Evolutionary conservation across 495 filamentous ascomycete genomes (phyloP).

Genomic region (Tuber calosporum): DNA sequence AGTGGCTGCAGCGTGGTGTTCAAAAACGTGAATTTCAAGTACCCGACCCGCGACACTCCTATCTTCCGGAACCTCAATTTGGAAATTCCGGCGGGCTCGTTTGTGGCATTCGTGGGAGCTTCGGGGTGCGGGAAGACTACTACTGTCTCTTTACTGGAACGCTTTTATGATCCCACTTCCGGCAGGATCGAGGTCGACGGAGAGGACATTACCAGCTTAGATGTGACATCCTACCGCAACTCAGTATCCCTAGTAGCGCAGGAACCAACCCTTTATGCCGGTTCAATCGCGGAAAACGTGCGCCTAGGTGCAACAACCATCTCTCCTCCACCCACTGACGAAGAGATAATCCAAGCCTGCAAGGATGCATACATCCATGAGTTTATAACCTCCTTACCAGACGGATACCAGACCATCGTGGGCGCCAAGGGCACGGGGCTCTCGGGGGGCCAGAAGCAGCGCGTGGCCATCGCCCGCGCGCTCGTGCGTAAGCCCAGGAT

Average conservation of each 20-base stretch:
- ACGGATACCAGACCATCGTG: slow-evolving; percentile 55
- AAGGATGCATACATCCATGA: slow-evolving; percentile 56
- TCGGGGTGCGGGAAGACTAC: slow-evolving; percentile 56
- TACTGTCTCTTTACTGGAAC: slow-evolving; percentile 51
- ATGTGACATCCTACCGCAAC: slow-evolving; percentile 50
- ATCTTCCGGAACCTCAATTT: slow-evolving; percentile 53
- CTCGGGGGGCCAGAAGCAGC: slow-evolving; percentile 70
- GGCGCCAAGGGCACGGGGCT: slow-evolving; percentile 59
- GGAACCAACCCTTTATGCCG: slow-evolving; percentile 53
- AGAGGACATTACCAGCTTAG: slow-evolving; percentile 45
- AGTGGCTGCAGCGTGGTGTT: slow-evolving; percentile 49
- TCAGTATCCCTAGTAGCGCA: slow-evolving; percentile 56
- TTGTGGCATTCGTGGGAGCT: slow-evolving; percentile 52
- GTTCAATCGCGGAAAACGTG: slow-evolving; percentile 57
- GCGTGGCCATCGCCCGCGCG: slow-evolving; percentile 67
- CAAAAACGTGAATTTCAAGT: slow-evolving; percentile 53
- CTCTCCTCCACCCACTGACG: slow-evolving; percentile 3
- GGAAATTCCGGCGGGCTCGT: slow-evolving; percentile 47
- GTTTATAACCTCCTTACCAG: slow-evolving; percentile 55
- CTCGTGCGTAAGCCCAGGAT: slow-evolving; percentile 64
- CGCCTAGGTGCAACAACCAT: slow-evolving; percentile 44
- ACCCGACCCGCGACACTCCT: slow-evolving; percentile 52
- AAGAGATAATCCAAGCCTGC: slow-evolving; percentile 51
- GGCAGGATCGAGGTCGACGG: slow-evolving; percentile 53
- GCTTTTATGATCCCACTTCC: slow-evolving; percentile 54